Evolutionary conservation across 164 flowering plant genomes (phyloP).

Genomic region (Kalanchoe fedtschenkoi): DNA sequence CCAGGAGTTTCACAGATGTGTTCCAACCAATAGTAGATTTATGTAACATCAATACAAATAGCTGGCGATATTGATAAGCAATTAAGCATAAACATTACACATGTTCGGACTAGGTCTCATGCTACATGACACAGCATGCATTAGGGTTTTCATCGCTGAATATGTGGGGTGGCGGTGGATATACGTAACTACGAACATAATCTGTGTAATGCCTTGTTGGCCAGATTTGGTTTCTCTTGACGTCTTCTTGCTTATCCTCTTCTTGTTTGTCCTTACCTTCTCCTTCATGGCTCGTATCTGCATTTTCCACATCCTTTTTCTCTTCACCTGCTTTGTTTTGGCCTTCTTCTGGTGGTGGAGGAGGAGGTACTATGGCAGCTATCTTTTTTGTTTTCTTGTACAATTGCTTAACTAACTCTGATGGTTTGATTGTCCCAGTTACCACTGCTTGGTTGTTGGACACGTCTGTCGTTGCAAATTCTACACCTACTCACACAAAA

Average conservation of each 20-base stretch:
- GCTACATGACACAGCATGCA: slow-evolving; percentile 66
- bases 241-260: slow-evolving; percentile 33
- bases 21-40: not conserved
- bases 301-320: slow-evolving; percentile 13
- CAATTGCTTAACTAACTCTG: slow-evolving; percentile 45
- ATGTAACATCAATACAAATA: not conserved
- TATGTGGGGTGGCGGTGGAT: slow-evolving; percentile 32
- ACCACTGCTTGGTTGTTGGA: slow-evolving; percentile 40
- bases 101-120: not conserved
- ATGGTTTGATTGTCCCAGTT: slow-evolving; percentile 61
- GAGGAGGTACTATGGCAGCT: slow-evolving; percentile 34
- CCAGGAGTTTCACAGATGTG: no score
- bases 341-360: slow-evolving; percentile 19
- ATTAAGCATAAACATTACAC: not conserved
- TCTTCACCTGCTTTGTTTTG: slow-evolving; percentile 27
- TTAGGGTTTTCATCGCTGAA: slow-evolving; percentile 89
- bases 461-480: slow-evolving; percentile 53
- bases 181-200: slow-evolving; percentile 14
- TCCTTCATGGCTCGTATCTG: not conserved
- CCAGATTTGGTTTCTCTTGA: slow-evolving; percentile 54
- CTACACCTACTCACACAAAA: no score
- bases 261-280: slow-evolving; percentile 28
- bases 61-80: not conserved
- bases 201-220: slow-evolving; percentile 37
- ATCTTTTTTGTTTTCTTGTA: slow-evolving; percentile 55